Conservation (phyloP, 495 filamentous ascomycete genomes). For the Penicillium psychrofluorescens region DNA sequence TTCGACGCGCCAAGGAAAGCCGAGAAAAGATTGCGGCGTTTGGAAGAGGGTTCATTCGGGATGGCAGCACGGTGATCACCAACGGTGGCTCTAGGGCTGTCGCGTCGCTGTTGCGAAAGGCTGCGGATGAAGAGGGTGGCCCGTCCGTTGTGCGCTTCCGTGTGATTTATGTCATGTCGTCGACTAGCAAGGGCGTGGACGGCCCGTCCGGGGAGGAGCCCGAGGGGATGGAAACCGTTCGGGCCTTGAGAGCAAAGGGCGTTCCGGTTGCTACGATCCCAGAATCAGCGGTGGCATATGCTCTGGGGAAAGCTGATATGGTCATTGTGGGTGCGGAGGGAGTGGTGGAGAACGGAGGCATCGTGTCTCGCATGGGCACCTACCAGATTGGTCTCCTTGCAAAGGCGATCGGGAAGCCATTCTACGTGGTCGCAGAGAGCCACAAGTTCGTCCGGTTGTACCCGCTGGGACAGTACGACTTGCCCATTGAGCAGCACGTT, state of each 20-base stretch:
- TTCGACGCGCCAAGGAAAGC: slow-evolving; percentile 76
- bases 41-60: slow-evolving; percentile 67
- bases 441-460: slow-evolving; percentile 89
- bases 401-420: slow-evolving; percentile 67
- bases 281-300: slow-evolving; percentile 73
- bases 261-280: slow-evolving; percentile 80
- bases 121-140: slow-evolving; percentile 56
- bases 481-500: slow-evolving; percentile 68
- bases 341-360: slow-evolving; percentile 87
- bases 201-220: slow-evolving; percentile 35
- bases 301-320: slow-evolving; percentile 72
- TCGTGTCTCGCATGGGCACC: slow-evolving; percentile 85
- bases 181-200: slow-evolving; percentile 22
- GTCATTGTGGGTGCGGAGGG: slow-evolving; percentile 91
- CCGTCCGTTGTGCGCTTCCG: slow-evolving; percentile 59
- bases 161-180: slow-evolving; percentile 70
- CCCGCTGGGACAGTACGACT: slow-evolving; percentile 69
- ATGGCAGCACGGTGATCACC: slow-evolving; percentile 74
- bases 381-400: slow-evolving; percentile 82
- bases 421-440: slow-evolving; percentile 89
- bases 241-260: slow-evolving; percentile 60
- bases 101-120: slow-evolving; percentile 62
- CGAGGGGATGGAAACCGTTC: slow-evolving; percentile 57
- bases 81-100: slow-evolving; percentile 84
- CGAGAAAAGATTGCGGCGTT: slow-evolving; percentile 73